phyloP scores from a whole-genome alignment of 2,329 filamentous ascomycete genomes.

The Colletotrichum sp. region DNA sequence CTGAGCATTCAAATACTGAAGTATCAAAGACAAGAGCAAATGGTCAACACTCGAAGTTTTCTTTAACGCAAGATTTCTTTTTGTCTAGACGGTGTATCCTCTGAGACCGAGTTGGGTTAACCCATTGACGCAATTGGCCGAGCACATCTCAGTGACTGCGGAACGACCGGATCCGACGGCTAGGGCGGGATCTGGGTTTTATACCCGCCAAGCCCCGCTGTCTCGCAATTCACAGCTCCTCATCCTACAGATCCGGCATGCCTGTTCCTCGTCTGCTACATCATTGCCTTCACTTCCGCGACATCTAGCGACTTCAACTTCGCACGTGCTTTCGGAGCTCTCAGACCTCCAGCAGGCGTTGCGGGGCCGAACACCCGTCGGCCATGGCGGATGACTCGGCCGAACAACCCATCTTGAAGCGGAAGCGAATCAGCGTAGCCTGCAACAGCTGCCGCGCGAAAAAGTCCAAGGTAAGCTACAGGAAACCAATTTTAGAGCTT shows the following conservation, averaged over 20 bases:
- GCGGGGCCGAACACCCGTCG: neutral
- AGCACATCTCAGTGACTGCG: neutral
- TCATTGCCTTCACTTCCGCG: neutral
- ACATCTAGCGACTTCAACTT: neutral
- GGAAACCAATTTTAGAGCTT: neutral
- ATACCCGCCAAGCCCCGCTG: neutral
- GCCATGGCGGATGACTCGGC: neutral
- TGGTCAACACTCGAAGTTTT: fast-evolving
- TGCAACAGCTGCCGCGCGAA: neutral
- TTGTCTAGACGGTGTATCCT: neutral
- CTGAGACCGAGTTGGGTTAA: fast-evolving
- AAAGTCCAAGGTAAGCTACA: neutral
- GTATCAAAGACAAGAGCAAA: fast-evolving
- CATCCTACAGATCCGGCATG: neutral
- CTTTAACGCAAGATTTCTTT: fast-evolving
- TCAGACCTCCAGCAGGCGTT: neutral
- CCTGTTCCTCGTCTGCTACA: neutral
- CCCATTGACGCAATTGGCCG: neutral
- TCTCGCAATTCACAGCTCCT: neutral
- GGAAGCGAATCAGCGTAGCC: neutral
- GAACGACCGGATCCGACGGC: neutral
- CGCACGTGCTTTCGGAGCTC: neutral
- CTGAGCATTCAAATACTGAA: fast-evolving
- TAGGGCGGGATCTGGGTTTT: neutral
- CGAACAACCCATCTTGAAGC: neutral